These are phyloP conservation scores for Sporothrix luriei DNA, from an alignment of 2,329 filamentous ascomycete genomes.

Conservation along the genomic window DNA sequence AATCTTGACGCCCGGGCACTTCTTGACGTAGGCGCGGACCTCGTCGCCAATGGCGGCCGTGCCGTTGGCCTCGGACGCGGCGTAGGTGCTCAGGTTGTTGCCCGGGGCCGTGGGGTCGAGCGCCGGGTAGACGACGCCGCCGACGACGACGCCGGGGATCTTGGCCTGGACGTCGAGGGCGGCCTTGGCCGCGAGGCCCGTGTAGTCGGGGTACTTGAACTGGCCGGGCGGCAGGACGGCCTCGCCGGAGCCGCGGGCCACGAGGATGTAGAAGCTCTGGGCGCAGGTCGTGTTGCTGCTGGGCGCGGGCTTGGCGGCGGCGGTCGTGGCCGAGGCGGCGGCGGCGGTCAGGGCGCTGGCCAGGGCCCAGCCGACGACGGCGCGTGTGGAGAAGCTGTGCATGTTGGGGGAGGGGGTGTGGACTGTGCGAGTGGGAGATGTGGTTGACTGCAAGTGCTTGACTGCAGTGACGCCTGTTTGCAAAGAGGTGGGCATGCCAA, in stretches of 20 bases:
- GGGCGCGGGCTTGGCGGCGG: background rate
- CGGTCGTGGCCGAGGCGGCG: background rate
- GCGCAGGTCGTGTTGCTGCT: slow-evolving; percentile 13
- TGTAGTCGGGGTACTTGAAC: slow-evolving; percentile 15
- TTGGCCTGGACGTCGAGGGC: background rate
- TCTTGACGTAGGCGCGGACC: slow-evolving; percentile 8
- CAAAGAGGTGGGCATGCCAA: background rate
- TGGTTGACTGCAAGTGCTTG: background rate
- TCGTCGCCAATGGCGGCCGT: background rate
- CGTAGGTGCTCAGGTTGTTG: background rate
- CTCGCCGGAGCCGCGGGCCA: slow-evolving; percentile 3
- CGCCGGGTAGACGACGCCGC: slow-evolving; percentile 19
- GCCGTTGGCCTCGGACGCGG: slow-evolving; percentile 2
- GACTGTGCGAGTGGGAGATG: background rate
- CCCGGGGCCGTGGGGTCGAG: background rate
- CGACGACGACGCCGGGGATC: background rate
- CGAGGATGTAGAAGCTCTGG: background rate
- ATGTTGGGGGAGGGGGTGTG: background rate
- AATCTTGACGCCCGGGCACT: slow-evolving; percentile 18
- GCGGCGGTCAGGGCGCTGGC: background rate
- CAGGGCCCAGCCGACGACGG: background rate
- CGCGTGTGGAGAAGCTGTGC: background rate
- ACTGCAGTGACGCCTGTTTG: too few species aligned
- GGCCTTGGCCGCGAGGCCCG: background rate
- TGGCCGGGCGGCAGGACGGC: background rate